Evolutionary conservation across 768 basidiomycete genomes (phyloP).

Genomic region (Suillus tomentosus): DNA sequence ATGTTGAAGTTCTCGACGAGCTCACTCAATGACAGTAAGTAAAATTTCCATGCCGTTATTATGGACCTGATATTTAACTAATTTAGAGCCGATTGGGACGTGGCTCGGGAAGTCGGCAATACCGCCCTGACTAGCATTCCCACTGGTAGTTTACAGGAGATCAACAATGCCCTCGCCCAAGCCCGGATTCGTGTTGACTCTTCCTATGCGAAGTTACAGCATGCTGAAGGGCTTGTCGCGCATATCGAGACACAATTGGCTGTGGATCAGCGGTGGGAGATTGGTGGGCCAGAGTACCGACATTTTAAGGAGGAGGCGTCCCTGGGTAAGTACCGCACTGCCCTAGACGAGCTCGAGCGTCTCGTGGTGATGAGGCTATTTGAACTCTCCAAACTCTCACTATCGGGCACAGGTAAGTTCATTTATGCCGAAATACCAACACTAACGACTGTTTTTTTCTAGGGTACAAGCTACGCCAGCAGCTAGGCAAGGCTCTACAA

Average conservation of each 20-base stretch:
- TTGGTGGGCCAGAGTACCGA: neutral
- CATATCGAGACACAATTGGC: neutral
- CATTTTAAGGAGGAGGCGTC: neutral
- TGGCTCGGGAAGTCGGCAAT: neutral
- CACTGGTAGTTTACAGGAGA: neutral
- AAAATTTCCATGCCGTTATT: neutral
- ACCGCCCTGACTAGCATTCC: neutral
- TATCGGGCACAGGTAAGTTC: conserved; percentile 16
- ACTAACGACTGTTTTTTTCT: conserved; percentile 12
- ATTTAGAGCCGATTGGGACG: neutral
- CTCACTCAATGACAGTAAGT: neutral
- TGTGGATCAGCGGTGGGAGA: neutral
- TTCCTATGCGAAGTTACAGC: neutral
- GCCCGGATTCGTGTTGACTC: neutral
- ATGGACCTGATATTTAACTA: conserved; percentile 3
- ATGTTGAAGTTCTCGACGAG: neutral
- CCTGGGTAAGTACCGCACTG: neutral
- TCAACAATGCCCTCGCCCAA: neutral
- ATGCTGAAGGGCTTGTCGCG: neutral
- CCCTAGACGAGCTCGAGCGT: conserved; percentile 30
- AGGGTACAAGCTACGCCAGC: conserved; percentile 16
- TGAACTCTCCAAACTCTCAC: conserved; percentile 30
- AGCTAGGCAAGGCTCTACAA: conserved; percentile 22
- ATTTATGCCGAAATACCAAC: neutral
- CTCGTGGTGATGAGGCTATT: conserved; percentile 34